These are phyloP conservation scores for Clonostachys rosea DNA, from an alignment of 2,329 filamentous ascomycete genomes.

Conservation along the genomic window DNA sequence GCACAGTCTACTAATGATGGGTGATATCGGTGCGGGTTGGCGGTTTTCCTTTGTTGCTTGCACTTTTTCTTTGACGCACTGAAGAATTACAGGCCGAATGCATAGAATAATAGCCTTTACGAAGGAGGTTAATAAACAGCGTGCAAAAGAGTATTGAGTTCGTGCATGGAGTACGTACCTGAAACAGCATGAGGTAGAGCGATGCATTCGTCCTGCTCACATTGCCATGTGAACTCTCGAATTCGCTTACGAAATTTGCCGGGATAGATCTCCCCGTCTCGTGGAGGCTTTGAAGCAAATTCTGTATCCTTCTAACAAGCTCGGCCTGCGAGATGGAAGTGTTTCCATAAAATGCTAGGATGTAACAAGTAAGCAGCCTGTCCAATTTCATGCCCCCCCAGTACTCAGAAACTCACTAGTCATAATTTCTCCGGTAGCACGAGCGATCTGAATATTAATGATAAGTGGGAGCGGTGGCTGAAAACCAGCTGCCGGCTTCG, in stretches of 20 bases:
- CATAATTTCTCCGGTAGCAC: slow-evolving; percentile 17
- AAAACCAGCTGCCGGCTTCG: slow-evolving; percentile 13
- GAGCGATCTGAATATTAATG: slow-evolving; percentile 17
- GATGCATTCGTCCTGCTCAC: slow-evolving; percentile 16
- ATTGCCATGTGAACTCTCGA: slow-evolving; percentile 8
- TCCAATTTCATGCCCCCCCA: too few species aligned
- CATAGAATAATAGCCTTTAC: slow-evolving; percentile 19
- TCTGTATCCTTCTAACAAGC: slow-evolving; percentile 15
- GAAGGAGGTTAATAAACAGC: background rate
- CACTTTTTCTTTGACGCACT: slow-evolving; percentile 19
- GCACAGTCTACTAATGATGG: slow-evolving; percentile 11
- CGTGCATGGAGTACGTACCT: slow-evolving; percentile 6
- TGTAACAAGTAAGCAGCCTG: background rate
- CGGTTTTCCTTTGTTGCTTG: slow-evolving; percentile 6
- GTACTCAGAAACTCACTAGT: slow-evolving; percentile 10
- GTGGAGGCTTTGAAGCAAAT: slow-evolving; percentile 9
- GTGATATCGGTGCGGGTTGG: slow-evolving; percentile 5
- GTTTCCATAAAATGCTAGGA: slow-evolving; percentile 16
- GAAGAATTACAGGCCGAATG: slow-evolving; percentile 16
- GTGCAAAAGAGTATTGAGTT: too few species aligned
- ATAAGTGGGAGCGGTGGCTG: slow-evolving; percentile 14
- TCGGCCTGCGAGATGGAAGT: slow-evolving; percentile 12
- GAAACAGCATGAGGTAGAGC: slow-evolving; percentile 16
- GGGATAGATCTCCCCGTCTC: slow-evolving; percentile 17
- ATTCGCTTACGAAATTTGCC: slow-evolving; percentile 10